Evolutionary conservation across 2,329 filamentous ascomycete species (phyloP), one percentile per base, ranked within the genome.

Genomic region (Pezicula rhizophila): DNA sequence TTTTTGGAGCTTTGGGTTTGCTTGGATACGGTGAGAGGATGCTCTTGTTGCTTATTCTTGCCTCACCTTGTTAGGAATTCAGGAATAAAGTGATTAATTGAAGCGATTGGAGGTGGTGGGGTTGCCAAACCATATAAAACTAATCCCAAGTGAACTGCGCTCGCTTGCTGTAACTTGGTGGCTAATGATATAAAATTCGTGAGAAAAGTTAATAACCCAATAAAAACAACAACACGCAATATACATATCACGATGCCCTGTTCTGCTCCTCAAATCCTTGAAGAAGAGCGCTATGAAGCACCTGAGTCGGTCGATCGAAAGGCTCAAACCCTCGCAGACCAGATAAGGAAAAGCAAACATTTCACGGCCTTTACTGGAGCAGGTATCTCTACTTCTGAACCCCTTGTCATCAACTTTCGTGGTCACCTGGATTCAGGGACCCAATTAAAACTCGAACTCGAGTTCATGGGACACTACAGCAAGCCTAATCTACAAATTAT

Each of bases 391-490:
- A 75, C 70, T 4, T 74, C 71, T 0, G 70, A 74, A 56, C 72
- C 68, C 0, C 72, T 72, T 25, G 37, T 52, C 0, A 62, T 73
- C 45, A 59, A 54, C 1, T 64, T 71, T 10, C 65, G 68, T 10
- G 61, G 59, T 2, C 52, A 52, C 0, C 42, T 65, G 1, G 56
- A 58, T 3, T 18, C 42, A 1, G 64, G 57, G 0, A 52, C 55
- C 3, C 26, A 58, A 3, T 44, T 72, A 17, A 66, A 62, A n/a
- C 54, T 74, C 0, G 66, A 70, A 18, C 55, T 75, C 3, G 67
- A 74, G 52, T 74, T 75, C 8, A 75, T 75, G 69, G 70, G 72
- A 0, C 65, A 75, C 45, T 75, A 74, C 26, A 63, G 64, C 2
- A 72, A 75, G 52, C 71, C 70, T 0, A 69, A 68, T 34, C 42